Percentiles rank a stretch among this genome's conserved stretches.
These are phyloP conservation scores for Asterionellopsis glacialis DNA, from an alignment of 108 stramenopile genomes.

Conservation along the genomic window DNA sequence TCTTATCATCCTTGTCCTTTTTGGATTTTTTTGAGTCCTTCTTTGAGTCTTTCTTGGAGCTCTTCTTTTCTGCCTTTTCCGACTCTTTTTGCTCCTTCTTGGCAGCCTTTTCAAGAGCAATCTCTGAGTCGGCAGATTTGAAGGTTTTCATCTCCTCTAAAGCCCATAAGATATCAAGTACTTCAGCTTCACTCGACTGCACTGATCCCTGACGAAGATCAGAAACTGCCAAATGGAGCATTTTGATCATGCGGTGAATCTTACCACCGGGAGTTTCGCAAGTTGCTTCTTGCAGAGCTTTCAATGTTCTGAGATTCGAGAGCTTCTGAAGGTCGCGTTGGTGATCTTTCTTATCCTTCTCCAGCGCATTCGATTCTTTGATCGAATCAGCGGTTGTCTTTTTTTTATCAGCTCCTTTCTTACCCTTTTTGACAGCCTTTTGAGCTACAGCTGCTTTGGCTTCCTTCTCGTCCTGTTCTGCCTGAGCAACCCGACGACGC, in stretches of 20 bases:
- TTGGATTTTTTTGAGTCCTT: constrained; percentile 74
- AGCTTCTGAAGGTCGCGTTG: constrained; percentile 87
- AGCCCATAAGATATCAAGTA: constrained; percentile 94
- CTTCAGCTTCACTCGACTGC: constrained; percentile 77
- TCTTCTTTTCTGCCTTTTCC: constrained; percentile 71
- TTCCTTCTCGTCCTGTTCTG: constrained; percentile 23
- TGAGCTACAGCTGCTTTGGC: constrained; percentile 28
- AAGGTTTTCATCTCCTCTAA: constrained; percentile 88
- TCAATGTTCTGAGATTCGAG: constrained; percentile 83
- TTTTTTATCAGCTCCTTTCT: constrained; percentile 61
- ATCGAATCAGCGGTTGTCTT: constrained; percentile 83
- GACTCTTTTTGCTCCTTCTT: constrained; percentile 83
- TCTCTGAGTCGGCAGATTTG: constrained; percentile 66
- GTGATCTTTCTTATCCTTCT: constrained; percentile 80
- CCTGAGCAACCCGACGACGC: constrained; percentile 36
- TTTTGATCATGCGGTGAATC: constrained; percentile 95
- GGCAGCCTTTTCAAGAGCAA: constrained; percentile 71
- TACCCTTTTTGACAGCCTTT: constrained; percentile 42
- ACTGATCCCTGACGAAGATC: constrained; percentile 71
- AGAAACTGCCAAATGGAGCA: constrained; percentile 81
- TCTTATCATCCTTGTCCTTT: constrained; percentile 53
- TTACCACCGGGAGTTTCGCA: constrained; percentile 88
- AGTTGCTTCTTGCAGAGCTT: constrained; percentile 82
- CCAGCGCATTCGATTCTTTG: constrained; percentile 86
- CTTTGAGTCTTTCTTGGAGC: constrained; percentile 67